Conservation (phyloP, 306 rosid genomes). For the Pyrus betulifolia region DNA sequence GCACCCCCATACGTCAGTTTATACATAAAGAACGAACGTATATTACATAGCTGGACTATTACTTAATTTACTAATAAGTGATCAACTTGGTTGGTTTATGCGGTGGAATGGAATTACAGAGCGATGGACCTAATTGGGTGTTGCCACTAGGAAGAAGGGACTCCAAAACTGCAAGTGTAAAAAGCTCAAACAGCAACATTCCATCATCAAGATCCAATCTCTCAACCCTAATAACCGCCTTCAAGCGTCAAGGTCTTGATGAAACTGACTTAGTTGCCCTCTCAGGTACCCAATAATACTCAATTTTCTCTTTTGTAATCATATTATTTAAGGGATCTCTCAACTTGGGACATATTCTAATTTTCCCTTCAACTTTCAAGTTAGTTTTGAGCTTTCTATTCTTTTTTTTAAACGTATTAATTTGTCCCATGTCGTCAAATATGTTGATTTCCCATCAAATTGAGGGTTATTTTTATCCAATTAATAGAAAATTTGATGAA, state of each 20-base stretch:
- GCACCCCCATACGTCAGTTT: not conserved
- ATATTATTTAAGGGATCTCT: too few species aligned
- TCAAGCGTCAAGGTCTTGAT: constrained; percentile 76
- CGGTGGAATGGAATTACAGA: constrained; percentile 33
- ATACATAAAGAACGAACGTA: not conserved
- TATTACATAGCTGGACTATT: not conserved
- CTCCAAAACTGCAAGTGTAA: constrained; percentile 63
- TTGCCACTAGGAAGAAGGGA: constrained; percentile 80
- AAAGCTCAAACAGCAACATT: constrained; percentile 53
- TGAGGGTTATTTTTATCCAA: not conserved
- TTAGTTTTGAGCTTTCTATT: not conserved
- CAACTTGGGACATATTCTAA: too few species aligned
- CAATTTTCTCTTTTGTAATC: not conserved
- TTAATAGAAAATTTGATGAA: too few species aligned
- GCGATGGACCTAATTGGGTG: constrained; percentile 85
- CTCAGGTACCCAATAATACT: constrained; percentile 27
- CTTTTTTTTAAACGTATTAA: too few species aligned
- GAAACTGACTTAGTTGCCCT: constrained; percentile 77
- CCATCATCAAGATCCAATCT: constrained; percentile 71
- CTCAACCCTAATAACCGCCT: constrained; percentile 38
- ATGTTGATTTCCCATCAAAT: too few species aligned
- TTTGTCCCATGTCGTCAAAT: not conserved
- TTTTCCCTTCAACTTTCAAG: not conserved
- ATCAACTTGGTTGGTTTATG: not conserved
- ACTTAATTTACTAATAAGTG: not conserved